Evolutionary conservation across 441 rosid species (phyloP), one percentile per base, ranked within the genome.

Genomic region (Pelargonium australe): DNA sequence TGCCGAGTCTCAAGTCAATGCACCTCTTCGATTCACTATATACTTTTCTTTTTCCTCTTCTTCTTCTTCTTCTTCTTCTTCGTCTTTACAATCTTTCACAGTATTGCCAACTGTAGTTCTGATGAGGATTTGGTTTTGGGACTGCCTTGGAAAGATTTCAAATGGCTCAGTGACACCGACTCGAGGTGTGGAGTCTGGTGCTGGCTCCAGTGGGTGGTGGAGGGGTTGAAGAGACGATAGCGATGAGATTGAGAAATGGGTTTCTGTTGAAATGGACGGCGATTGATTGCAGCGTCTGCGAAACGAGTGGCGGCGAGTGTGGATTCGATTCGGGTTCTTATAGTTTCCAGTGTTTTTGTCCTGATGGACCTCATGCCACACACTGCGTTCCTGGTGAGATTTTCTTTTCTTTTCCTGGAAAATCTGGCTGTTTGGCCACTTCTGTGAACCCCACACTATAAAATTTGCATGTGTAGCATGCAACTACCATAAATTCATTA

Each of bases 331-430:
- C 0, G 1, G 0, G 0, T 0, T 47, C n/a, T 0, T 58, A 9
- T 51, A 82, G 57, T 70, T 82, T 83, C 75, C 64, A 34, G 72
- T 87, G 89, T 34, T 87, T 73, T 68, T 87, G 92, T 79, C 83
- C 83, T 0, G 92, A 87, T 19, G 67, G 88, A 19, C 81, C 87
- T 34, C 91, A 85, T 69, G 66, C 77, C 61, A 0, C 5, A 77
- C 40, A 4, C 0, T 87, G 92, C 25, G 0, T 1, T 55, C 40
- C 74, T 11, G 77, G 79, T 83, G 73, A 10, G 77, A 49, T 19
- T 5, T 9, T 14, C 11, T 6, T 5, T 41, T 31, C 6, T 17
- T 12, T 72, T 80, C n/a, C n/a, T n/a, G n/a, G n/a, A n/a, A n/a
- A n/a, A n/a, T n/a, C n/a, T n/a, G n/a, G n/a, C n/a, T n/a, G n/a